Percentiles rank a stretch among this genome's conserved stretches.
Conservation (phyloP, 2,329 filamentous ascomycete genomes). For the Colletotrichum sp. region DNA sequence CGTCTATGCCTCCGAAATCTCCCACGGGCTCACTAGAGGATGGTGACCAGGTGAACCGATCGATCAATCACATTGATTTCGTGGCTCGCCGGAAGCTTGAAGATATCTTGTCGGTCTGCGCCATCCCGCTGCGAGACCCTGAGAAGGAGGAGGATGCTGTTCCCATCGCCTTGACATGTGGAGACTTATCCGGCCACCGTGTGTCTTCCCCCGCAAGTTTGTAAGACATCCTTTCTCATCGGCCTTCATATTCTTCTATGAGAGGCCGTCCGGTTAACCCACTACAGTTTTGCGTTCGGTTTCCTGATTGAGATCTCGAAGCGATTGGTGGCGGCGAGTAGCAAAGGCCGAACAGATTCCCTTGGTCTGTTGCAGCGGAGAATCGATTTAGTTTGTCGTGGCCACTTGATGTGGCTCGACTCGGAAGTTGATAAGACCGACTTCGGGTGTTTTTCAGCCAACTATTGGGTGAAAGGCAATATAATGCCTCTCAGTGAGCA, state of each 20-base stretch:
- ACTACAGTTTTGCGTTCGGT: background rate
- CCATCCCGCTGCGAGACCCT: background rate
- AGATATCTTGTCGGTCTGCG: background rate
- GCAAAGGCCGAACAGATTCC: background rate
- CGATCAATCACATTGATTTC: background rate
- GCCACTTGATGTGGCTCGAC: background rate
- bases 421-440: background rate
- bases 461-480: background rate
- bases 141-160: background rate
- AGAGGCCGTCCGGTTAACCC: background rate
- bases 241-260: background rate
- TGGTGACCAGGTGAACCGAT: background rate
- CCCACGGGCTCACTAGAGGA: background rate
- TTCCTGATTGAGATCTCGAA: background rate
- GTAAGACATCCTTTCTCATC: background rate
- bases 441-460: background rate
- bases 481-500: rapidly evolving
- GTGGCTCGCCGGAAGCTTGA: background rate
- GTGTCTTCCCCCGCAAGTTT: background rate
- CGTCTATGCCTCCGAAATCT: background rate
- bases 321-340: rapidly evolving
- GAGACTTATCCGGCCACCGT: background rate
- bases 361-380: background rate
- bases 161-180: background rate
- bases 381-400: background rate